Base-by-base conservation (phyloP, 371 early-diverging fungal species). In the Mucor ambiguus region DNA sequence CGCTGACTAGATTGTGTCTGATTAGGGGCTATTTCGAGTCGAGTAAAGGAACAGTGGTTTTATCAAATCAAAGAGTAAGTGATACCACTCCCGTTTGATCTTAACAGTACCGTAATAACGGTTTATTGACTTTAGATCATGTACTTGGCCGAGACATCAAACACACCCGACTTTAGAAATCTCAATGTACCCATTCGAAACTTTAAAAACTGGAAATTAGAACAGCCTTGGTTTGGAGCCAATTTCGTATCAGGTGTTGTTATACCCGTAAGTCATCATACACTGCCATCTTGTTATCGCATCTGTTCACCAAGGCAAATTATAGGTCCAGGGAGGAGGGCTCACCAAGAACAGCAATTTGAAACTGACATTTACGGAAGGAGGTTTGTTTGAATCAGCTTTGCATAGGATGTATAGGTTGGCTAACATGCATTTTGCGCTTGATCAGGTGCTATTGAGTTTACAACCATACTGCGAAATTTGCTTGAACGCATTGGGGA, bases 211-310 rank as follows among this genome's bases (percentile, higher is more conserved):
- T 81, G 82, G 67, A 77, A 74, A 33, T 59, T 83, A 22, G 76
- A 84, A 43, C 85, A 86, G 52, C 86, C 86, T 24, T 86, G 86
- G 86, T 86, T 86, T 68, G 81, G 78, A 2, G 84, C 86, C n/a
- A 86, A 86, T 61, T 82, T 77, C 60, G 73, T 83, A n/a, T 46
- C 67, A 14, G 81, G 78, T 12, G 65, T 60, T 18, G 75, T 85
- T 2, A 37, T 78, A 20, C 85, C 85, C 5, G 84, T 84, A 81
- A 60, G 75, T 57, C 24, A 52, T 52, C 11, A 26, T 18, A 12
- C n/a, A 2, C 22, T 24, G 18, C 12, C 11, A 9, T 44, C 24
- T 14, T 16, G 5, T 2, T 6, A 33, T 48, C 7, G 28, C 49
- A 32, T 61, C 10, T 32, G 4, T 29, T 29, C n/a, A 22, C 22